Evolutionary conservation across 1,139 yeast genomes (phyloP).

Genomic region (Eremothecium coryli): DNA sequence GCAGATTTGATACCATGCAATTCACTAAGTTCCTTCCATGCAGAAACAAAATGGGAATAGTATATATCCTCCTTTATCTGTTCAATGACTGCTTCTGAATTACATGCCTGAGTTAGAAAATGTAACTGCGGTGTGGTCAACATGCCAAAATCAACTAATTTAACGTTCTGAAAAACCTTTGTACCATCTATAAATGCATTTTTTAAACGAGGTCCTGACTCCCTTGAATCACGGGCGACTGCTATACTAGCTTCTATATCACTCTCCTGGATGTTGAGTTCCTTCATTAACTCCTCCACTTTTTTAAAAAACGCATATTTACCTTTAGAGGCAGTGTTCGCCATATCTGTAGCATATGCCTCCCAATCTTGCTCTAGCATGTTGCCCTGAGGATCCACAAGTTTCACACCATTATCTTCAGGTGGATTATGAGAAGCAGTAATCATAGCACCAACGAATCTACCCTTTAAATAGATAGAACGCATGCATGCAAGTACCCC

Average conservation of each 20-base stretch:
- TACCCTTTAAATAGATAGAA: constrained; percentile 58
- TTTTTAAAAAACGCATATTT: constrained; percentile 20
- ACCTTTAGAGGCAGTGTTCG: constrained; percentile 46
- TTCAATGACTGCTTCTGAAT: constrained; percentile 45
- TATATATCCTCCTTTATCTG: constrained; percentile 60
- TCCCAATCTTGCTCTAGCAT: constrained; percentile 90
- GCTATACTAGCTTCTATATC: constrained; percentile 32
- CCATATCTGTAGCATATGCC: constrained; percentile 63
- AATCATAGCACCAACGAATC: constrained; percentile 82
- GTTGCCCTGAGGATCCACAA: constrained; percentile 88
- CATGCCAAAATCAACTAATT: constrained; percentile 48
- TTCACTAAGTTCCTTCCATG: constrained; percentile 36
- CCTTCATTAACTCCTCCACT: constrained; percentile 30
- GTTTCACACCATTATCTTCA: constrained; percentile 88
- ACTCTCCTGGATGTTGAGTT: constrained; percentile 36
- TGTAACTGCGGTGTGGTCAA: constrained; percentile 94
- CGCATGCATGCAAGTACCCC: constrained; percentile 78
- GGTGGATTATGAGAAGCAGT: constrained; percentile 98
- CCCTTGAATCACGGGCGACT: constrained; percentile 67
- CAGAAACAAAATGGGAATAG: constrained; percentile 49
- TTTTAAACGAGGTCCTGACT: constrained; percentile 62
- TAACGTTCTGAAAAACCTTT: constrained; percentile 37
- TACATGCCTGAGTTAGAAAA: constrained; percentile 66
- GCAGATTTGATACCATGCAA: constrained; percentile 33
- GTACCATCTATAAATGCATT: constrained; percentile 63